Evolutionary conservation across 2,329 filamentous ascomycete genomes (phyloP).

Genomic region (Claviceps humidiphila): DNA sequence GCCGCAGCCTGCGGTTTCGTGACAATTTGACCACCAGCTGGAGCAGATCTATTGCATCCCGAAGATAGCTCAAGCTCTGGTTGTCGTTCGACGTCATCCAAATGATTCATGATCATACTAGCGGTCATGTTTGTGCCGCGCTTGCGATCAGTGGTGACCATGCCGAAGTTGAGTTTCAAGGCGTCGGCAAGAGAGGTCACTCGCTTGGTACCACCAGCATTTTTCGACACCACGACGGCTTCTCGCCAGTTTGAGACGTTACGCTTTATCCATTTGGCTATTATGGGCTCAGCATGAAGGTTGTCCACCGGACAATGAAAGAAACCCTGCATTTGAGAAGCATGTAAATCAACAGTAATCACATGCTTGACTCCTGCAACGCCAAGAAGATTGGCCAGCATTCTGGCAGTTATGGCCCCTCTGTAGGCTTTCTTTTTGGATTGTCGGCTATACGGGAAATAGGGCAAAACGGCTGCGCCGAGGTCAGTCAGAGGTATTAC

Average conservation of each 20-base stretch:
- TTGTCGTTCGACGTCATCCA: constrained; percentile 45
- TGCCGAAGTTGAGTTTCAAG: constrained; percentile 92
- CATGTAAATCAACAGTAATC: constrained; percentile 92
- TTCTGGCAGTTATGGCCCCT: constrained; percentile 89
- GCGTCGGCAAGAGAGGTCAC: constrained; percentile 93
- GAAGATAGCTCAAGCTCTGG: constrained; percentile 24
- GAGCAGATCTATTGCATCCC: constrained; percentile 9
- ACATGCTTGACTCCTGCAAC: constrained; percentile 95
- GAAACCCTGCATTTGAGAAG: constrained; percentile 98
- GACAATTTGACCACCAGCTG: constrained; percentile 10
- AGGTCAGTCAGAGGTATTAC: neutral
- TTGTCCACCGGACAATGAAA: constrained; percentile 98
- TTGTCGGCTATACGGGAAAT: constrained; percentile 98
- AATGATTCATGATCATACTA: constrained; percentile 62
- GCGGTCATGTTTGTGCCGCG: constrained; percentile 58
- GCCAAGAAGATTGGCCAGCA: constrained; percentile 88
- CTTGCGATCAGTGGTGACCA: constrained; percentile 76
- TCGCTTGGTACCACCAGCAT: constrained; percentile 90
- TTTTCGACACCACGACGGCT: constrained; percentile 95
- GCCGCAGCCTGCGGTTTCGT: constrained; percentile 11
- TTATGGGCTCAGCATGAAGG: constrained; percentile 85
- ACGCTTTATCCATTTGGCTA: constrained; percentile 87
- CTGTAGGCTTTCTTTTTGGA: constrained; percentile 98
- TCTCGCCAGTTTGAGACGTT: constrained; percentile 82
- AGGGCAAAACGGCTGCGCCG: constrained; percentile 65